phyloP scores from a whole-genome alignment of 1,284 basidiomycete species.

The Erythrobasidium hasegawianum region DNA sequence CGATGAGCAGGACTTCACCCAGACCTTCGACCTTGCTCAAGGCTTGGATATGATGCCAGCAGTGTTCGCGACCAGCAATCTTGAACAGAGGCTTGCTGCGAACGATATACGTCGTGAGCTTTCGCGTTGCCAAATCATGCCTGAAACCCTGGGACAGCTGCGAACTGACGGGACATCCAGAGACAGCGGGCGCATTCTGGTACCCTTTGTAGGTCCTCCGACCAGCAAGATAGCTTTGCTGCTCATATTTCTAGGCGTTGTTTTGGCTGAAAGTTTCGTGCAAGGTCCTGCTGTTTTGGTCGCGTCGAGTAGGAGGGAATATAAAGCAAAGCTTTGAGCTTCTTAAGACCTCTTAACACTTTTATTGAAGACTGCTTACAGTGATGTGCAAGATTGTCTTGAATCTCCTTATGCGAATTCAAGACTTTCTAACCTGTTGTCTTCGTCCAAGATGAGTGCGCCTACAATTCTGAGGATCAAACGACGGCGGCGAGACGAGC shows the following conservation, averaged over 20 bases:
- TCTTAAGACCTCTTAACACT: too few species aligned
- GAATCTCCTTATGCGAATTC: too few species aligned
- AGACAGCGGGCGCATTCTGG: constrained; percentile 54
- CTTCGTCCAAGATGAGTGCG: neutral
- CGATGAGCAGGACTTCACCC: constrained; percentile 54
- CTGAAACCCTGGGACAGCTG: constrained; percentile 15
- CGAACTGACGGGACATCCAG: constrained; percentile 49
- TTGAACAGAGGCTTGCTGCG: constrained; percentile 51
- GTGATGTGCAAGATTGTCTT: too few species aligned
- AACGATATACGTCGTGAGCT: neutral
- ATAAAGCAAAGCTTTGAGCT: too few species aligned
- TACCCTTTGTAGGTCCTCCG: constrained; percentile 44
- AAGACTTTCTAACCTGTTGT: too few species aligned
- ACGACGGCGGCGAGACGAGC: constrained; percentile 27
- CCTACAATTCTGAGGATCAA: constrained; percentile 28
- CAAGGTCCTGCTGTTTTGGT: too few species aligned
- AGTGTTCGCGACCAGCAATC: constrained; percentile 54
- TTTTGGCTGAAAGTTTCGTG: too few species aligned
- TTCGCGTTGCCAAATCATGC: too few species aligned
- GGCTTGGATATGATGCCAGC: constrained; percentile 55
- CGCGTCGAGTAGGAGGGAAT: too few species aligned
- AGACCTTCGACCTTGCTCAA: constrained; percentile 53
- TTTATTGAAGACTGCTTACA: too few species aligned
- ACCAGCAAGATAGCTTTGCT: too few species aligned
- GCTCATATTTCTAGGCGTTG: too few species aligned